Base-by-base conservation (phyloP, 2,329 filamentous ascomycete genomes). In the Pseudogymnoascus sp. region DNA sequence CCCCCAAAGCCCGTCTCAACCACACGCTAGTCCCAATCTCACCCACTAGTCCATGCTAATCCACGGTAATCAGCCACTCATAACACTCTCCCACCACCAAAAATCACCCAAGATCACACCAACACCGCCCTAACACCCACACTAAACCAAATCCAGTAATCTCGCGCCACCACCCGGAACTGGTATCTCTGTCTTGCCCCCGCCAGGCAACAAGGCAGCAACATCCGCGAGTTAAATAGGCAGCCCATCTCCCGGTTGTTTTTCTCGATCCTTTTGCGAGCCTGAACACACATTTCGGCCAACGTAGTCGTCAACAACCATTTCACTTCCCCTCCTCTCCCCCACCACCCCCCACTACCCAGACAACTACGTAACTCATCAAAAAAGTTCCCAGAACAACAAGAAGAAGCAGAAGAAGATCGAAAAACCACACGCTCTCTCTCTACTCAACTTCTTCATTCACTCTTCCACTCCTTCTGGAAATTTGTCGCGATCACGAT, bases 231-330 rank as follows among this genome's bases (percentile, higher is more conserved):
- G 37, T 45, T 62, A 43, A 63, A 48, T 66, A 67, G 68, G 68
- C 65, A 54, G 67, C 69, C 67, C 70, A 65, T 61, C 63, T 64
- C 64, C 64, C 41, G 64, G 70, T 70, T 69, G 67, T 63, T 68
- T 70, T 54, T 54, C 45, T 54, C 45, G 45, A 54, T 54, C 45
- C 23, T 54, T 54, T 54, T 54, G 45, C 45, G 45, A 54, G 45
- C 45, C 45, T 54, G 45, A 54, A 54, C 45, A 68, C 61, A 66
- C 65, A 64, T 67, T 69, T 69, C 71, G 68, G 71, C 70, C 69
- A 69, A 71, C 69, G 65, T 69, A 62, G 54, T 64, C 64, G 66
- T 65, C 65, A 65, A 68, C 65, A 63, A 65, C 64, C 63, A 63
- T 37, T 64, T 48, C 39, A 43, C 48, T 64, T 48, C 54, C 41